These are phyloP conservation scores for Cyanidioschyzon merolae DNA, from an alignment of 23 red algal genomes.

Conservation along the genomic window DNA sequence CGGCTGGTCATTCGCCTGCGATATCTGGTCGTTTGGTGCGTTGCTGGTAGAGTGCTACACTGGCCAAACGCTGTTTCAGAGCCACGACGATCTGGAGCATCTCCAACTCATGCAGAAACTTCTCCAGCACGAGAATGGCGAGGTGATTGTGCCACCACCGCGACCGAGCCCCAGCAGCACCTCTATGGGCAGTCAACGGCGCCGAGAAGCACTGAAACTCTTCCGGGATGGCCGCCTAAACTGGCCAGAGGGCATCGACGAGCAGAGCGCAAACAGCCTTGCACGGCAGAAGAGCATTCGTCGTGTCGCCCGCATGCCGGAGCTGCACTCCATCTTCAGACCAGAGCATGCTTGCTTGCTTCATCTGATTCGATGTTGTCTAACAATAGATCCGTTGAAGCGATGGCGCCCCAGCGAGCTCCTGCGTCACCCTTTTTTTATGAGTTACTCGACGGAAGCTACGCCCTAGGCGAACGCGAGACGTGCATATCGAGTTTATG, in stretches of 20 bases:
- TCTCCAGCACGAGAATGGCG: background rate
- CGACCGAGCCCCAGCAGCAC: conserved; percentile 14
- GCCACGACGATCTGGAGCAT: conserved; percentile 15
- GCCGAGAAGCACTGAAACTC: conserved; percentile 11
- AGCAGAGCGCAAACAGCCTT: background rate
- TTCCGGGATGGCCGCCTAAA: background rate
- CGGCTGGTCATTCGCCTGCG: conserved; percentile 17
- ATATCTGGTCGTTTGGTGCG: conserved; percentile 14
- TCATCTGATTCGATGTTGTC: background rate
- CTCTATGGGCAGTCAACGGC: conserved; percentile 4
- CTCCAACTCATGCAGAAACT: conserved; percentile 15
- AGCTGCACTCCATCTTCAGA: background rate
- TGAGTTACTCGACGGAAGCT: background rate
- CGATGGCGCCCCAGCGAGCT: conserved; percentile 1
- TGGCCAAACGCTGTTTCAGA: conserved; percentile 12
- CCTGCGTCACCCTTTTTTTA: background rate
- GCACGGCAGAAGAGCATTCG: conserved; percentile 16
- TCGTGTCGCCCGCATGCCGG: conserved; percentile 2
- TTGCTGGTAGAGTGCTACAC: conserved; percentile 17
- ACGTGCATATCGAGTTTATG: background rate
- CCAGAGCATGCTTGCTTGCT: background rate
- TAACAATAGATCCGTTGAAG: background rate
- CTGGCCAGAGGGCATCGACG: conserved; percentile 11
- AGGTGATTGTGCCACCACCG: background rate
- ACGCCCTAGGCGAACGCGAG: background rate